A percentile compares a stretch with the other conserved stretches of the same genome.
Conservation (phyloP, 73 alveolate genomes). For the Paramecium sexaurelia region DNA sequence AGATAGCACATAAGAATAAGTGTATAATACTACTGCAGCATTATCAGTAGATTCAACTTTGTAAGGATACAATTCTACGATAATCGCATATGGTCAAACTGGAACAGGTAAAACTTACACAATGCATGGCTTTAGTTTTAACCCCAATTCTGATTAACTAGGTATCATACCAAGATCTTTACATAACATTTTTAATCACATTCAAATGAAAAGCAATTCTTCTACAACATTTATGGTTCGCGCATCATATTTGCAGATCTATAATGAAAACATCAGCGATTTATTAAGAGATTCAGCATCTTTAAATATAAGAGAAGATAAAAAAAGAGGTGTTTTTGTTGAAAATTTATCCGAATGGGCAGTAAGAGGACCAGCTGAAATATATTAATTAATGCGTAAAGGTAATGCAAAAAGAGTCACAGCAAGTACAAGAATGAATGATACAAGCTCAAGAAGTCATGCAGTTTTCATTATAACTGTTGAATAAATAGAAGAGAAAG, state of each 20-base stretch:
- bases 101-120: conserved; percentile 94
- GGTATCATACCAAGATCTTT: conserved; percentile 84
- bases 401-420: conserved; percentile 92
- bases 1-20: conserved; percentile 77
- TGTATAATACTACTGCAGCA: conserved; percentile 78
- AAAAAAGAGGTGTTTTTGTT: conserved; percentile 95
- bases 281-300: conserved; percentile 60
- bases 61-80: conserved; percentile 82
- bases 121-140: conserved; percentile 87
- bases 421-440: conserved; percentile 96
- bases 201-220: conserved; percentile 72
- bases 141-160: conserved; percentile 66
- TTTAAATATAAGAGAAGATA: conserved; percentile 92
- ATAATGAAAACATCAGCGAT: conserved; percentile 88
- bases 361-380: conserved; percentile 92
- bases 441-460: conserved; percentile 95
- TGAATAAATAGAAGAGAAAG: conserved; percentile 77
- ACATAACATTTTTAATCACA: conserved; percentile 77
- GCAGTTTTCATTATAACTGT: conserved; percentile 96
- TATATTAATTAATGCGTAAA: conserved; percentile 85
- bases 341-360: conserved; percentile 98
- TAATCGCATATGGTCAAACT: conserved; percentile 88
- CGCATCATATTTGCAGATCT: conserved; percentile 85
- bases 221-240: conserved; percentile 82
- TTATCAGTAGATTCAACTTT: conserved; percentile 79